Evolutionary conservation across 2,329 filamentous ascomycete species (phyloP), one percentile per base, ranked within the genome.

Genomic region (Colletotrichum sp.): DNA sequence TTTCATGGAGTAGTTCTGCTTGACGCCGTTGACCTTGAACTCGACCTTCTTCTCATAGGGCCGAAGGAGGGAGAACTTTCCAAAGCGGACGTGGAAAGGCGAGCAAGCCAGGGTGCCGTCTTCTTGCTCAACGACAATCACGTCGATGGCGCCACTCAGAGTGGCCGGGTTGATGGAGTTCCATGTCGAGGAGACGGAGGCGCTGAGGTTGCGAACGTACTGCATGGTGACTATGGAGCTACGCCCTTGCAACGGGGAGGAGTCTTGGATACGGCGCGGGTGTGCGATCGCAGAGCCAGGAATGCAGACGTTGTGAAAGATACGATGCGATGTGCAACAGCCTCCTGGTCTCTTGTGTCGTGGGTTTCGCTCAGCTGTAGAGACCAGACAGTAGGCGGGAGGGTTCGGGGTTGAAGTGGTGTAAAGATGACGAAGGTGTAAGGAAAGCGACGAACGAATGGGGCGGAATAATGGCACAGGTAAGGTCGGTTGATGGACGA

Each of bases 11-110:
- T 98, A 98, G 79, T 97, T 90, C 84, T 98, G 96, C 86, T 97
- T 98, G 77, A 91, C 87, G 82, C 95, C 94, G 89, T 99, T 99
- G 90, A 99, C 96, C 80, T 91, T 92, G 87, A 99, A 99, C 86
- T 99, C 96, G 82, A 99, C 97, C 91, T 99, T 99, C 88, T 99
- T 99, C 86, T 99, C 97, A 76, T 94, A 98, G 0, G 97, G 97
- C 26, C 97, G 94, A 82, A 99, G 88, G 52, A 99, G 90, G 76
- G 96, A 98, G 88, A 99, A 99, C 87, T 99, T 99, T 85, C 97
- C 97, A 85, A 99, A 99, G 81, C 97, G 96, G 79, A 99, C 97
- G 85, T 99, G 97, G 86, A 99, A 99, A 66, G 97, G 97, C 32
- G 96, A 99, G 87, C 97, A 99, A 79, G 94, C 93, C 74, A 99